Conservation (phyloP, 371 early-diverging fungal species). For the Lichtheimia ramosa region DNA sequence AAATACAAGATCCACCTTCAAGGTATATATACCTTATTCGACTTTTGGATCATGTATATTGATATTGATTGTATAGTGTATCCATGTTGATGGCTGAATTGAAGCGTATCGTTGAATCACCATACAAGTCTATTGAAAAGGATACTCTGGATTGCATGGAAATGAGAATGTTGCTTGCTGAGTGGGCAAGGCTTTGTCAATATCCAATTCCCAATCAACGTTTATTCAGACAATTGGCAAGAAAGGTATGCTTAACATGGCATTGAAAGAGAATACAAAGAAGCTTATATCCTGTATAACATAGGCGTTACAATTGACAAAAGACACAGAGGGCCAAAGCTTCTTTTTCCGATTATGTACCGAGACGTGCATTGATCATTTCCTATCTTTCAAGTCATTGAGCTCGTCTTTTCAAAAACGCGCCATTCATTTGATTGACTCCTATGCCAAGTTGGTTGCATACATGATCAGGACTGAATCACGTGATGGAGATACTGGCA, state of each 20-base stretch:
- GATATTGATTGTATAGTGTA: constrained; percentile 13
- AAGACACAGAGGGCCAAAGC: constrained; percentile 26
- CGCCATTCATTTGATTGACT: constrained; percentile 62
- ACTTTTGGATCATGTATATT: not conserved
- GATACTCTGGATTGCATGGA: constrained; percentile 17
- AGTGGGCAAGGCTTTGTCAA: constrained; percentile 87
- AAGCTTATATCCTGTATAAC: not conserved
- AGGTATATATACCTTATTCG: constrained; percentile 10
- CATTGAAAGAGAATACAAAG: not conserved
- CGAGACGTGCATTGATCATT: constrained; percentile 31
- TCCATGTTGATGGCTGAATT: constrained; percentile 28
- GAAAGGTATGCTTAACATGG: constrained; percentile 42
- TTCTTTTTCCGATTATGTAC: constrained; percentile 41
- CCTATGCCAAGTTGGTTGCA: constrained; percentile 79
- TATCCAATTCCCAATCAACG: constrained; percentile 75
- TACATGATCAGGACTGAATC: constrained; percentile 54
- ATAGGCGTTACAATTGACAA: constrained; percentile 19
- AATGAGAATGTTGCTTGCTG: constrained; percentile 62
- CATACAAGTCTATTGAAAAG: constrained; percentile 15
- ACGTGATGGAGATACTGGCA: constrained; percentile 46
- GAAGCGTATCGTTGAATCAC: constrained; percentile 13
- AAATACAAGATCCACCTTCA: constrained; percentile 60
- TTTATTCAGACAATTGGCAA: constrained; percentile 57
- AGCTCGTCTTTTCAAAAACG: constrained; percentile 19
- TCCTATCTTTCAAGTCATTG: constrained; percentile 22